Evolutionary conservation across 129 eudicot genomes (phyloP).

Genomic region (Erigeron canadensis): DNA sequence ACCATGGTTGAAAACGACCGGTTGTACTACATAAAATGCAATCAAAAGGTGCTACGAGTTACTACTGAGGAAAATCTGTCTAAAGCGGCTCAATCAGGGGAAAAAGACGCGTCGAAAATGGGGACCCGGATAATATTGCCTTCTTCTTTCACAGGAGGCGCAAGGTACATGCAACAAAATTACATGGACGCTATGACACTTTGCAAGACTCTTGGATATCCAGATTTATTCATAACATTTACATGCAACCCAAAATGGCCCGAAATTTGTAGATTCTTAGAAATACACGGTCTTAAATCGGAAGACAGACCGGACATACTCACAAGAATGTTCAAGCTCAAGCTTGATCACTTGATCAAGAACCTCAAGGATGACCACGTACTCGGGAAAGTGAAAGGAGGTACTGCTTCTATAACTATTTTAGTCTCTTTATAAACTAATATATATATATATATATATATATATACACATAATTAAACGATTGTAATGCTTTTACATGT

Average conservation of each 20-base stretch:
- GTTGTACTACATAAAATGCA: background rate
- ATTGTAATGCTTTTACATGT: too few relatives aligned
- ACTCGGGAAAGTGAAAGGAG: background rate
- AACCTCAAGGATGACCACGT: background rate
- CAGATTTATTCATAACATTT: background rate
- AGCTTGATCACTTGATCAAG: background rate
- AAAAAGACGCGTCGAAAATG: background rate
- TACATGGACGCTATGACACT: background rate
- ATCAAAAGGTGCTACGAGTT: background rate
- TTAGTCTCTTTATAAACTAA: background rate
- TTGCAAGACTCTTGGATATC: background rate
- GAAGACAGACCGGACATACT: background rate
- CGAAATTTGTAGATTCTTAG: background rate
- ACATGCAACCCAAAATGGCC: background rate
- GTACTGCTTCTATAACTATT: background rate
- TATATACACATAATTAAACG: too few relatives aligned
- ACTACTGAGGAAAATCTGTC: background rate
- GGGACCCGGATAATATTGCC: background rate
- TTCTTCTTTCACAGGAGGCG: background rate
- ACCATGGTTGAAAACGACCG: background rate
- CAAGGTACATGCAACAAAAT: background rate
- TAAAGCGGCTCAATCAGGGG: background rate
- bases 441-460: background rate
- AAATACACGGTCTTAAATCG: background rate
- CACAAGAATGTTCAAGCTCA: background rate